Evolutionary conservation across 139 green algal genomes (phyloP).

Genomic region (Coelastrella sp.): DNA sequence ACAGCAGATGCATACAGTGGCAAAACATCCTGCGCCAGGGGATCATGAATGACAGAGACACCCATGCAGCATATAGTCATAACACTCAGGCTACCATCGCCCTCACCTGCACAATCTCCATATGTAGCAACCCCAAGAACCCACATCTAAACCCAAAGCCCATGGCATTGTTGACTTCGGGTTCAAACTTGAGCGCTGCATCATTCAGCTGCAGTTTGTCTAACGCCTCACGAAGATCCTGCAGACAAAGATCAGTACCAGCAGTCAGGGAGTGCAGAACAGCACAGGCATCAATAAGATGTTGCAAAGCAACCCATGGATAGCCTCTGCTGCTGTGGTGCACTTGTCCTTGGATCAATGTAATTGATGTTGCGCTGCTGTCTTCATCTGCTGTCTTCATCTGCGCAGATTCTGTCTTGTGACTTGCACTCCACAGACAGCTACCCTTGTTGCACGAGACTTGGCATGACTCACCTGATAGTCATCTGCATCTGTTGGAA

Average conservation of each 20-base stretch:
- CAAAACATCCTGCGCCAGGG: too few relatives aligned
- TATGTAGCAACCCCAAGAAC: constrained; percentile 98
- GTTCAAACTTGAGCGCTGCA: constrained; percentile 92
- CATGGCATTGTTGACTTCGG: constrained; percentile 94
- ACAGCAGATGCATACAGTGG: too few relatives aligned
- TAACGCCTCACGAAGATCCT: constrained; percentile 94
- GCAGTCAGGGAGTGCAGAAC: too few relatives aligned
- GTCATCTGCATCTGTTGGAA: constrained; percentile 89
- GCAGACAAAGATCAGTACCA: constrained; percentile 53
- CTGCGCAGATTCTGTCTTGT: too few relatives aligned
- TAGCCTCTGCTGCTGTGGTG: too few relatives aligned
- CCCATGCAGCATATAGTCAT: not conserved
- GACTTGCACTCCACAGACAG: too few relatives aligned
- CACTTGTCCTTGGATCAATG: too few relatives aligned
- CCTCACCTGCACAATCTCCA: constrained; percentile 96
- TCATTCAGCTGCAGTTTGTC: constrained; percentile 99
- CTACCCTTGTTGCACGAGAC: too few relatives aligned
- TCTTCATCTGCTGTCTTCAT: too few relatives aligned
- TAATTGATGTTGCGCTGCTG: too few relatives aligned
- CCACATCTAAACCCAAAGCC: constrained; percentile 98
- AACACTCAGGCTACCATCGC: not conserved
- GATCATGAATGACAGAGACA: too few relatives aligned
- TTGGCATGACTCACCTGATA: constrained; percentile 64
- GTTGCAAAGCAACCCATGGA: too few relatives aligned
- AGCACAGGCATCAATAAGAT: not conserved